phyloP scores from a whole-genome alignment of 106 monocot species.

The Chionographis japonica region DNA sequence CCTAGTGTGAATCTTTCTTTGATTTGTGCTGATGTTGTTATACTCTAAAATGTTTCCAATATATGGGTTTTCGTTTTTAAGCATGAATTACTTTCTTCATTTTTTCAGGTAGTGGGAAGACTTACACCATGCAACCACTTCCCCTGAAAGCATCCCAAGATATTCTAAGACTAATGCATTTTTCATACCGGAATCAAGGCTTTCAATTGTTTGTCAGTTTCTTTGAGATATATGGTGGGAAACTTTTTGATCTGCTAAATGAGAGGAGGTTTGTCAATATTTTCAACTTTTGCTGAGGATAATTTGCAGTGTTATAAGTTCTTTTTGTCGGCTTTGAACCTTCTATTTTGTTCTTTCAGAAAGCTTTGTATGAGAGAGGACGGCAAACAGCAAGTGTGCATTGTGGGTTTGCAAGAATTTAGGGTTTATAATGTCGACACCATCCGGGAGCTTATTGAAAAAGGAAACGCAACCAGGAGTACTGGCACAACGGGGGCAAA shows the following conservation, averaged over 20 bases:
- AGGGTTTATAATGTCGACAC: slow-evolving; percentile 70
- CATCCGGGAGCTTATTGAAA: slow-evolving; percentile 84
- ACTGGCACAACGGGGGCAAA: slow-evolving; percentile 97
- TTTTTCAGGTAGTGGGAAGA: slow-evolving; percentile 90
- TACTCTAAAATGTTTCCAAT: neutral
- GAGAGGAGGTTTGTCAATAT: slow-evolving; percentile 64
- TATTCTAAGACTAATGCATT: slow-evolving; percentile 80
- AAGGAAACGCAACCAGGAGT: slow-evolving; percentile 91
- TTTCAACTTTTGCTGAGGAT: neutral
- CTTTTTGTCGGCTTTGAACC: neutral
- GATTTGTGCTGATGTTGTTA: too few relatives aligned
- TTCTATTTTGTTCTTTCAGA: slow-evolving; percentile 31
- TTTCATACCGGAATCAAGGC: slow-evolving; percentile 77
- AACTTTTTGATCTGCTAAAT: slow-evolving; percentile 90
- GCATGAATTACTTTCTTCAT: slow-evolving; percentile 1
- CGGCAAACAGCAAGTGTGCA: slow-evolving; percentile 97
- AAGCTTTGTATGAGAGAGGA: slow-evolving; percentile 99
- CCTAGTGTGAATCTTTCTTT: too few relatives aligned
- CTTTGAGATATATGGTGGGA: slow-evolving; percentile 99
- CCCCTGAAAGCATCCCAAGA: slow-evolving; percentile 94
- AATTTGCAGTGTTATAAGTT: neutral
- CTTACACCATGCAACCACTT: slow-evolving; percentile 94
- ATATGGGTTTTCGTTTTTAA: neutral
- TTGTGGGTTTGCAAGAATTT: slow-evolving; percentile 90
- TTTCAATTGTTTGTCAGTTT: slow-evolving; percentile 91